Evolutionary conservation across 2,329 filamentous ascomycete genomes (phyloP).

Genomic region (Parasarocladium wereldwijsianum): DNA sequence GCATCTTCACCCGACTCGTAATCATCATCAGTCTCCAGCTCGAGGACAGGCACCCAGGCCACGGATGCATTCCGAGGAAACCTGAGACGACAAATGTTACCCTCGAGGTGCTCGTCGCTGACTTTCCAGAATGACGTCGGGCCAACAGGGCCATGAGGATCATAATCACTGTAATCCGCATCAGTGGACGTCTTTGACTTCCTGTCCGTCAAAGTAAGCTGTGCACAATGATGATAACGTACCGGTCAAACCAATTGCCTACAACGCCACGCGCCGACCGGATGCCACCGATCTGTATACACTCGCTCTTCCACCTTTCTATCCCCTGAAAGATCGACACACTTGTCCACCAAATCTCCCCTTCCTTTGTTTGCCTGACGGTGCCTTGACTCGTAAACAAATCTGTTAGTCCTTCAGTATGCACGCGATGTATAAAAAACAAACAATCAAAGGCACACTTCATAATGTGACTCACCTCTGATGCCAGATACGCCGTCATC

Average conservation of each 20-base stretch:
- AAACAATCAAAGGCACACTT: no score
- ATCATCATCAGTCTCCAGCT: conserved; percentile 10
- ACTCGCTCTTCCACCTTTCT: conserved; percentile 63
- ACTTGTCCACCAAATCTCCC: conserved; percentile 62
- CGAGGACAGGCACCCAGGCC: conserved; percentile 4
- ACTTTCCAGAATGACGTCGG: conserved; percentile 71
- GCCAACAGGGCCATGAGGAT: conserved; percentile 53
- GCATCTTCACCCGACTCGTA: conserved; percentile 8
- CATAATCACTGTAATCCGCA: conserved; percentile 37
- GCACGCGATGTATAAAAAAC: background rate
- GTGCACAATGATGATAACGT: conserved; percentile 10
- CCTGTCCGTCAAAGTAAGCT: background rate
- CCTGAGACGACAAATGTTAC: no score
- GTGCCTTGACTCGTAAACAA: conserved; percentile 27
- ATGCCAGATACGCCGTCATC: conserved; percentile 54
- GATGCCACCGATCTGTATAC: conserved; percentile 57
- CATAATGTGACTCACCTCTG: conserved; percentile 41
- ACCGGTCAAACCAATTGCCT: conserved; percentile 69
- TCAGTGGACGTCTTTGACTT: conserved; percentile 2
- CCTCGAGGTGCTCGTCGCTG: conserved; percentile 27
- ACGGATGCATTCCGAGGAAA: conserved; percentile 15
- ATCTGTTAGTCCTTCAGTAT: conserved; percentile 9
- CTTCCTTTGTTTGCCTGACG: conserved; percentile 51
- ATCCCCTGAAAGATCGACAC: conserved; percentile 49
- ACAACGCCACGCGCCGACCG: conserved; percentile 51